Evolutionary conservation across 2,329 filamentous ascomycete species (phyloP).

Genomic region (Emergomyces pasteurianus): DNA sequence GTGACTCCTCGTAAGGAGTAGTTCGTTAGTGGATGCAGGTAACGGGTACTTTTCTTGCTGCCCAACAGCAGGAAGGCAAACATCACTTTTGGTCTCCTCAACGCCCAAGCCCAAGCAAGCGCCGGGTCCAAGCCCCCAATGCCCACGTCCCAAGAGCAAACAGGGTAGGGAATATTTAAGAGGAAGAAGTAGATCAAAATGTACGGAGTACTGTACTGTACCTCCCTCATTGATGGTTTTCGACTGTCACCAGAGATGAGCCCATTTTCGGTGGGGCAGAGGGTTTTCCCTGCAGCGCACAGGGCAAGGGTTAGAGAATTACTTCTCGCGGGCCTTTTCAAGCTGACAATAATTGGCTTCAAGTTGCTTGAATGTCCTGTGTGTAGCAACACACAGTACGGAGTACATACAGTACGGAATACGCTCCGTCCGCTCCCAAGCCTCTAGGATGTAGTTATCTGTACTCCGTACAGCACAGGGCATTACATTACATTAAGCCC

Average conservation of each 20-base stretch:
- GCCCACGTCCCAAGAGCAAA: neutral
- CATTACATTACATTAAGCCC: no score
- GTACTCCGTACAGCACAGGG: no score
- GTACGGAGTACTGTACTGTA: neutral
- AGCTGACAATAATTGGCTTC: neutral
- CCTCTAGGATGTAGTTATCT: no score
- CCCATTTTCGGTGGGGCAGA: neutral
- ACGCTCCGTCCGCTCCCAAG: no score
- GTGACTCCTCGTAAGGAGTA: slow-evolving; percentile 14
- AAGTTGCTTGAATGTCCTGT: no score
- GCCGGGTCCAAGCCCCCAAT: neutral
- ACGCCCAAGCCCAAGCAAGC: neutral
- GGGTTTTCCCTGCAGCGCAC: neutral
- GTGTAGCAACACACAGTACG: no score
- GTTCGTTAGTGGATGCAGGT: slow-evolving; percentile 10
- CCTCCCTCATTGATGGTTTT: neutral
- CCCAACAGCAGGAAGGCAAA: slow-evolving; percentile 4
- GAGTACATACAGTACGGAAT: no score
- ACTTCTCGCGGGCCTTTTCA: neutral
- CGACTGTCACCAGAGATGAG: neutral
- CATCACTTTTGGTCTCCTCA: neutral
- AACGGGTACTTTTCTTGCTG: slow-evolving; percentile 9
- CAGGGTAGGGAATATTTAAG: neutral
- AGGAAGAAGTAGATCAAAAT: neutral
- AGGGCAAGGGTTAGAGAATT: neutral